Evolutionary conservation across 495 filamentous ascomycete species (phyloP), one percentile per base, ranked within the genome.

Genomic region (Penicillium maclennaniae): DNA sequence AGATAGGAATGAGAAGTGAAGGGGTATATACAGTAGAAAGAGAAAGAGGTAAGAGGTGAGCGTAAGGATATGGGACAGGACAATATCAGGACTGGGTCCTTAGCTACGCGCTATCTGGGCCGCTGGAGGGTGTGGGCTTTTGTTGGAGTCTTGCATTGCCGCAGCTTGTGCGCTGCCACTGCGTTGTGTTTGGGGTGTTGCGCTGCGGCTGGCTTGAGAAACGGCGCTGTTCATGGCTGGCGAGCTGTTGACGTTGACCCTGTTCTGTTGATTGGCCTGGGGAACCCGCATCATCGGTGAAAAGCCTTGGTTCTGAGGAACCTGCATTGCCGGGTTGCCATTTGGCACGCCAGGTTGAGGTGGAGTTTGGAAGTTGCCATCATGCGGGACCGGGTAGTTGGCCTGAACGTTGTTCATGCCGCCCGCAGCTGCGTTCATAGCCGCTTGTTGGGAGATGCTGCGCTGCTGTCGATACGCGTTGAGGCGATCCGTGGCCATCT

Each of bases 241-340:
- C 12, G 72, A 74, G 55, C 67, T 74, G 43, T 64, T 66, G 26
- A 67, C 60, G 34, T 62, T 67, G 7, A 66, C 72, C 16, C 74
- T 69, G 44, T 69, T 76, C 42, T 73, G 75, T 55, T 73, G 77
- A 26, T 66, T 61, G 26, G 64, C 54, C 56, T 91, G 87, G 52
- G 88, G 85, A 25, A 83, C 83, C 43, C 87, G 78, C 62, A 90
- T 81, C 60, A 88, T 83, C 39, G 86, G 84, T 17, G 87, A 87
- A 62, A 87, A 91, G 20, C 87, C 79, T 52, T 89, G 86, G 7
- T 85, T 64, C 47, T 73, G 84, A 44, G 72, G 69, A 8, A 67
- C 68, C 46, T 73, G 73, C 63, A 77, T 71, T 15, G 66, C 74
- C 7, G 67, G 52, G 36, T 68, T 61, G 37, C 69, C 67, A 51